Percentiles rank a stretch among this genome's conserved stretches.
phyloP scores from a whole-genome alignment of 2,329 filamentous ascomycete species.

The Pseudonectria buxi region DNA sequence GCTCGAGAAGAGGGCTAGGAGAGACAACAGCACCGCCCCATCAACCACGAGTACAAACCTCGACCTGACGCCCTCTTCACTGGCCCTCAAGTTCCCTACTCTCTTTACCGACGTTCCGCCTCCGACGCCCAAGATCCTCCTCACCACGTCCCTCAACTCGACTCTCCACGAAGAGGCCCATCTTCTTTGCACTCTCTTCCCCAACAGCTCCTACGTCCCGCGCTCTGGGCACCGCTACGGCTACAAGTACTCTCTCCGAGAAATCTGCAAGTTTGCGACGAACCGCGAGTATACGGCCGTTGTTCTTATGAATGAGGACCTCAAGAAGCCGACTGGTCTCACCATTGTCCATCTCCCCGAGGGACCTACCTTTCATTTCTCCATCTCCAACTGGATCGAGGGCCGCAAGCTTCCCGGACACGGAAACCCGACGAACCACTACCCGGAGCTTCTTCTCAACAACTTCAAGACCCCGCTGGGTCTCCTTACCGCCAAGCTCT shows the following conservation, averaged over 20 bases:
- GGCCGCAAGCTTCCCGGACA: slow-evolving; percentile 84
- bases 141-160: slow-evolving; percentile 86
- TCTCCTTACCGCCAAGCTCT: slow-evolving; percentile 77
- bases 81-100: slow-evolving; percentile 55
- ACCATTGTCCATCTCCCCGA: slow-evolving; percentile 77
- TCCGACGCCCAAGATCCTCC: slow-evolving; percentile 71
- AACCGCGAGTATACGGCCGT: slow-evolving; percentile 80
- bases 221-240: slow-evolving; percentile 76
- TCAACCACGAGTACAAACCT: slow-evolving; percentile 59
- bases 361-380: slow-evolving; percentile 91
- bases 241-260: slow-evolving; percentile 85
- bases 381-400: slow-evolving; percentile 83
- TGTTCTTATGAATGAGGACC: slow-evolving; percentile 80
- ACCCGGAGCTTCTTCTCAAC: slow-evolving; percentile 84
- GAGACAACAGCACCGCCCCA: slow-evolving; percentile 46
- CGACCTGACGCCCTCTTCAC: slow-evolving; percentile 54
- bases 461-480: slow-evolving; percentile 92
- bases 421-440: slow-evolving; percentile 80
- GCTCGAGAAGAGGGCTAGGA: slow-evolving; percentile 37
- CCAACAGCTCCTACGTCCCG: slow-evolving; percentile 79
- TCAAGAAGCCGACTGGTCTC: slow-evolving; percentile 74
- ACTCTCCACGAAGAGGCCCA: slow-evolving; percentile 79
- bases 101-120: slow-evolving; percentile 55
- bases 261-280: slow-evolving; percentile 79
- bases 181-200: slow-evolving; percentile 74